phyloP scores from a whole-genome alignment of 306 rosid genomes.

The Sicyos edulis region DNA sequence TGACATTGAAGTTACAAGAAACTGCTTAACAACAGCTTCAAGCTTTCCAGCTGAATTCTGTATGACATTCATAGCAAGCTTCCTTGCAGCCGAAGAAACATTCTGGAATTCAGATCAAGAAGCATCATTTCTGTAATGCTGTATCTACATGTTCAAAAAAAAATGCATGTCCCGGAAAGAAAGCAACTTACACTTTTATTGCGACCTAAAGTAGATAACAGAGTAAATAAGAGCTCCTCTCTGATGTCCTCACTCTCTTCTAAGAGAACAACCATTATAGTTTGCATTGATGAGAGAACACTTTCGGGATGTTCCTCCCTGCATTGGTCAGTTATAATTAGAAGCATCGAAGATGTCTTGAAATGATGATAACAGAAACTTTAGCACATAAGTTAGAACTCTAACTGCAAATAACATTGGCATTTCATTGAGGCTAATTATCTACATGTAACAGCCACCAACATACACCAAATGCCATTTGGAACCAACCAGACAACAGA shows the following conservation, averaged over 20 bases:
- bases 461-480: neutral
- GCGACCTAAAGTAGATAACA: conserved; percentile 73
- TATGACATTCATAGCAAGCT: conserved; percentile 96
- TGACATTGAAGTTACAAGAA: conserved; percentile 78
- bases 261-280: conserved; percentile 78
- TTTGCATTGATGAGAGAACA: conserved; percentile 90
- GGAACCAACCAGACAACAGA: conserved; percentile 9
- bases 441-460: conserved; percentile 1
- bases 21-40: conserved; percentile 75
- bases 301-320: conserved; percentile 96
- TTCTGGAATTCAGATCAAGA: conserved; percentile 49
- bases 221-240: conserved; percentile 56
- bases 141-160: neutral
- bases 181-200: conserved; percentile 59
- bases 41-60: conserved; percentile 73
- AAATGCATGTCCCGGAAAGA: conserved; percentile 25
- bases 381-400: neutral
- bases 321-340: conserved; percentile 26
- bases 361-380: neutral
- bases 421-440: conserved; percentile 3
- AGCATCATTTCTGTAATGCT: conserved; percentile 12
- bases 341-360: conserved; percentile 11
- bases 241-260: conserved; percentile 94
- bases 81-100: conserved; percentile 78
- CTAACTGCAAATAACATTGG: conserved; percentile 6